Evolutionary conservation across 352 stramenopile genomes (phyloP).

Genomic region (Albugo laibachii): DNA sequence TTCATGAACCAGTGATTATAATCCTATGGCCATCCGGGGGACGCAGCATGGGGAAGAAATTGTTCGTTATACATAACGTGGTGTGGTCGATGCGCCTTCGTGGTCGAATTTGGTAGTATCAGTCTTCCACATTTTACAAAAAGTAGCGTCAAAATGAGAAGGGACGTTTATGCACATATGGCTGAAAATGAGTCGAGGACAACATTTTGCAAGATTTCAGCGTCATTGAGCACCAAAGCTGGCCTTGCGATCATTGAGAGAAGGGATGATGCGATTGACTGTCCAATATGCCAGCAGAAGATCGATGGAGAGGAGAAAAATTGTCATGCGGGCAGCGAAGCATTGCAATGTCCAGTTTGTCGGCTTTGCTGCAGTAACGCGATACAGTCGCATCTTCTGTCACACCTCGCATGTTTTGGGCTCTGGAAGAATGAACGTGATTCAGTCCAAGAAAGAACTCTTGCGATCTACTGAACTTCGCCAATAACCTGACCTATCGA

Average conservation of each 20-base stretch:
- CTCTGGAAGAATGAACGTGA: no score
- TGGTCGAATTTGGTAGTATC: constrained; percentile 48
- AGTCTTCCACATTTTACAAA: constrained; percentile 37
- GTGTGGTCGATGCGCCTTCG: constrained; percentile 34
- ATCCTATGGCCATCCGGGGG: constrained; percentile 56
- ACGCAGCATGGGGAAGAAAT: constrained; percentile 25
- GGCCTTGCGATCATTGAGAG: constrained; percentile 37
- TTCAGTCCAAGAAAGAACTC: no score
- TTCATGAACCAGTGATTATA: constrained; percentile 41
- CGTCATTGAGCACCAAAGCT: constrained; percentile 32
- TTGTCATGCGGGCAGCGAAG: constrained; percentile 16
- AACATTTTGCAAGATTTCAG: constrained; percentile 63
- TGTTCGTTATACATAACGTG: constrained; percentile 20
- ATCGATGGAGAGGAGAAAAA: constrained; percentile 27
- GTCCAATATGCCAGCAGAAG: constrained; percentile 38
- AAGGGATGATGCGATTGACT: constrained; percentile 24
- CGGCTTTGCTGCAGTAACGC: no score
- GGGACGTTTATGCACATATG: constrained; percentile 36
- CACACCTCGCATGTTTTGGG: no score
- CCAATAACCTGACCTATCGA: no score
- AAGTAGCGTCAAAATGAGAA: constrained; percentile 24
- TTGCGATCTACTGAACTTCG: no score
- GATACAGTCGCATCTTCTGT: no score
- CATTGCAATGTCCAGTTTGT: no score
- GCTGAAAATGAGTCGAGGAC: constrained; percentile 42